Percentiles rank a stretch among this genome's conserved stretches.
Evolutionary conservation across 352 stramenopile genomes (phyloP).

Genomic region (Poterioochromonas sp.): DNA sequence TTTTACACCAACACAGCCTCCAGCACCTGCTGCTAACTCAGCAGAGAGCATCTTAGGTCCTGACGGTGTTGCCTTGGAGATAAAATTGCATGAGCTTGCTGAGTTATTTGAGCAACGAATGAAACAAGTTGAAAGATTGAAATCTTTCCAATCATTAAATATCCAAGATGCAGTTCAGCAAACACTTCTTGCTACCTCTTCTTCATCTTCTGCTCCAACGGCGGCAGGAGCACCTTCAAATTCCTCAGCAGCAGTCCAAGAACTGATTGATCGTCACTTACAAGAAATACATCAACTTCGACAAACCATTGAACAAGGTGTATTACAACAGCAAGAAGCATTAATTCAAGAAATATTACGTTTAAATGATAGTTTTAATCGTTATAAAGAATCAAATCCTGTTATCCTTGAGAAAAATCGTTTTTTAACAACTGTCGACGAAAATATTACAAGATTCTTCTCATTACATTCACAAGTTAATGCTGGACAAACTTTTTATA

Average conservation of each 20-base stretch:
- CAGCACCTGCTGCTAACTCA: too few species aligned
- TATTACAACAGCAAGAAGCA: background rate
- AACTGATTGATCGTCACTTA: too few species aligned
- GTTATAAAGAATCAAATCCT: background rate
- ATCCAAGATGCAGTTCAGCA: background rate
- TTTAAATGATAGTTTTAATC: conserved; percentile 1
- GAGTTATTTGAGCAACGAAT: background rate
- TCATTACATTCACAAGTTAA: conserved; percentile 11
- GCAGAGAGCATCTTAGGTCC: too few species aligned
- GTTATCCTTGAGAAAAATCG: background rate
- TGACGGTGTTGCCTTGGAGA: too few species aligned
- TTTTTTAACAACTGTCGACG: background rate
- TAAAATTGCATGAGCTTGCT: background rate
- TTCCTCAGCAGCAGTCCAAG: background rate
- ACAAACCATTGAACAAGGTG: background rate
- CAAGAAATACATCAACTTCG: background rate
- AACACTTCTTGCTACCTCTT: too few species aligned
- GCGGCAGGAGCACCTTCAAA: background rate
- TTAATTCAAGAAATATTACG: background rate
- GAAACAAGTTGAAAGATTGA: background rate
- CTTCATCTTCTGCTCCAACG: too few species aligned
- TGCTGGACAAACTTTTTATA: conserved; percentile 17
- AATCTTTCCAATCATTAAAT: background rate
- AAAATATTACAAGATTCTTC: background rate
- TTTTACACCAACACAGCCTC: too few species aligned